Evolutionary conservation across 1,284 basidiomycete genomes (phyloP), one percentile per base, ranked within the genome.

Genomic region (Apiotrichum porosum): DNA sequence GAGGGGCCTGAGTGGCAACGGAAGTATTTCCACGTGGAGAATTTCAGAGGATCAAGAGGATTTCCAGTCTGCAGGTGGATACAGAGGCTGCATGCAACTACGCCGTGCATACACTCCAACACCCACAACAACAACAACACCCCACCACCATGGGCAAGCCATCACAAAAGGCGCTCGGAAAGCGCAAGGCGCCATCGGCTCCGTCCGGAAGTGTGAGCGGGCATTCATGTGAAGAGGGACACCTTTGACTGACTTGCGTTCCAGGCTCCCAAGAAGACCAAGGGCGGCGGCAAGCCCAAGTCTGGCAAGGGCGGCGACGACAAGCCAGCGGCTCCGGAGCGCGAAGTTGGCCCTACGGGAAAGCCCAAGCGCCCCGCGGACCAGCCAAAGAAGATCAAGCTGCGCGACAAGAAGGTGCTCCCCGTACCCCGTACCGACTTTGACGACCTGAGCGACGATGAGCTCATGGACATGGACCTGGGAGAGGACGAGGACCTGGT

Each of bases 321-420:
- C 12, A 42, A 38, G 14, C 36, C 30, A 24, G 26, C 26, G 8
- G 26, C 26, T 12, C 8, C 26, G 8, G 26, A 28, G 26, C 26
- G 26, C 26, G 52, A 54, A 35, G 37, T 52, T 8, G 63, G 62
- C 17, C 62, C 63, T 3, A 65, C 63, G 6, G 71, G 69, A 19
- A 67, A 68, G 47, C 68, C 67, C 9, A 71, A 68, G 40, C 57
- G 69, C 23, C 51, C 53, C 28, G 52, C 65, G 3, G 69, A 72
- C 48, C 69, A 71, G 54, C 66, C 65, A 5, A 74, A 72, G 56
- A 72, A 72, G 58, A 52, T 72, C 51, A 74, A 74, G 53, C 54
- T 72, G 42, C 47, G 71, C 23, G 72, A 74, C 50, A 68, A 72
- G 49, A 72, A 72, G 56, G 31, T 57, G 14, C 66, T 74, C 15